Evolutionary conservation across 1,284 basidiomycete species (phyloP).

Genomic region (Boletus calvinii): DNA sequence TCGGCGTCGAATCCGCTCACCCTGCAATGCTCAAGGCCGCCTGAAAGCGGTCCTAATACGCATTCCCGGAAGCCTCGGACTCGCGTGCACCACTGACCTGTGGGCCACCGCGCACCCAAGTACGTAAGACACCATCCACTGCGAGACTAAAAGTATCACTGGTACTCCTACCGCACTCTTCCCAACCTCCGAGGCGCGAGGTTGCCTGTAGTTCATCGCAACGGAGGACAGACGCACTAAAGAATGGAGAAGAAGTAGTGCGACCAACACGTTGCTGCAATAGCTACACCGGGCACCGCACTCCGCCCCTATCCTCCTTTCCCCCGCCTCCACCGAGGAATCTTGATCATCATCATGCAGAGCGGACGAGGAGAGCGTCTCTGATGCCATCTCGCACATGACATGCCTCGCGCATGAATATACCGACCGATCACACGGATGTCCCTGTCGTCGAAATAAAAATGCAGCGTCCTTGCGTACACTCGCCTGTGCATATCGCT

Average conservation of each 20-base stretch:
- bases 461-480: slow-evolving; percentile 12
- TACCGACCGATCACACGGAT: slow-evolving; percentile 2
- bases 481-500: slow-evolving; percentile 1
- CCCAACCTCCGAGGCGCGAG: slow-evolving; percentile 12
- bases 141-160: background rate
- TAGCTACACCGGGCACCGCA: slow-evolving; percentile 9
- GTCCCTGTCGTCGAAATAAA: background rate
- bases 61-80: slow-evolving; percentile 16
- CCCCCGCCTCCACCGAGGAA: background rate
- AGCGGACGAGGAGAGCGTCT: slow-evolving; percentile 3
- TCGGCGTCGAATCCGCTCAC: background rate
- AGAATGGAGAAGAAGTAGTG: slow-evolving; percentile 26
- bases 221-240: background rate
- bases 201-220: slow-evolving; percentile 6
- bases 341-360: slow-evolving; percentile 7
- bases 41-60: slow-evolving; percentile 2
- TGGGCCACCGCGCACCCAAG: background rate
- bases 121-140: slow-evolving; percentile 3
- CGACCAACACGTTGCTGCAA: slow-evolving; percentile 28
- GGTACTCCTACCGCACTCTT: background rate
- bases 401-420: slow-evolving; percentile 1
- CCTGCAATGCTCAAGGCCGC: background rate
- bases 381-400: slow-evolving; percentile 1
- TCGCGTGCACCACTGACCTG: slow-evolving; percentile 4
- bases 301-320: background rate